Base-by-base conservation (phyloP, 2,329 filamentous ascomycete species). In the Diplodia scrobiculata region DNA sequence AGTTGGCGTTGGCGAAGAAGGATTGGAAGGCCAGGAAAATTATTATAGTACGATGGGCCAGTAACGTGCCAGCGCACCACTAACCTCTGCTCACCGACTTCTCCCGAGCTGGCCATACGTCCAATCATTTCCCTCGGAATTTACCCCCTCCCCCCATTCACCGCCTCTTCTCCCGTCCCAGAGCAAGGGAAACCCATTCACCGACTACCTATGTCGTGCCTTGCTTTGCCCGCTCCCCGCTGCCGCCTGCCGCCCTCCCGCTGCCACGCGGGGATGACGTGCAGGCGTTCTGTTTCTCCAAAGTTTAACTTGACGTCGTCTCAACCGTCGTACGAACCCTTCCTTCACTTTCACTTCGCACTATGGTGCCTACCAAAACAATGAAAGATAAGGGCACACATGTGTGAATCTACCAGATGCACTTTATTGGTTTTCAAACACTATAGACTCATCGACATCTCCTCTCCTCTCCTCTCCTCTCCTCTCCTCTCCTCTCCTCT, bases 231-330 rank as follows among this genome's bases (percentile, higher is more conserved):
- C 29, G 14, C 25, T 36, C 51, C 14, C 27, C 51, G 51, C 51
- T 7, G 19, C 25, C 7, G 9, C 34, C 10, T 36, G 34, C 32
- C 32, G 32, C 32, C 45, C 58, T 11, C 48, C 13, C 34, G 27
- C 45, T 17, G 38, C 32, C 38, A 36, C 41, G 38, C 38, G 38
- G 38, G 3, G 27, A 62, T 62, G 58, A 62, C 58, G 58, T 62
- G 45, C 58, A 62, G 58, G 14, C 38, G 38, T 45, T 17, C 38
- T 45, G 6, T 11, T 11, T 45, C 14, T n/a, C 34, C 17, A 54
- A 45, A 62, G 41, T 62, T 62, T 29, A 62, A 34, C 9, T 62
- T 11, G 58, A 62, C 58, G 58, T 62, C 58, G 41, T 62, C 41
- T 21, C 54, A 59, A 47, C 36, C 17, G 14, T 32, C 13, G 13